Evolutionary conservation across 805 yeast species (phyloP).

Genomic region (Saturnispora gosingensis): DNA sequence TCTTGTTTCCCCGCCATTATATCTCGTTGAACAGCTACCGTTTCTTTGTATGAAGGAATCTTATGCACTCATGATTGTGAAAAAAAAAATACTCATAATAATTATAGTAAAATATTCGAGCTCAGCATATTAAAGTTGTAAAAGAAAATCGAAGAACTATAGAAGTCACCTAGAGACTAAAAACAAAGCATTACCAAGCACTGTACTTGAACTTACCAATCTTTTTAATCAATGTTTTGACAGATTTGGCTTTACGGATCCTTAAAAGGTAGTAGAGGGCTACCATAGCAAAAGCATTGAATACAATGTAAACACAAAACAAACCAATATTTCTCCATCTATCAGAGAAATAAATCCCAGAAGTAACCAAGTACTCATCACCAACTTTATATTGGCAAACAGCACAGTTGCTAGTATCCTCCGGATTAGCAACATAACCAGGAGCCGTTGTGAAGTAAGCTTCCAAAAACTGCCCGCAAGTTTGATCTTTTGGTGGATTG

Average conservation of each 20-base stretch:
- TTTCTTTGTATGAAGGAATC: background rate
- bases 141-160: background rate
- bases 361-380: constrained; percentile 36
- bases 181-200: background rate
- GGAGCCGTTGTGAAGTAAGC: constrained; percentile 28
- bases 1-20: constrained; percentile 23
- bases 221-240: background rate
- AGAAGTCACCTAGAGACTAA: background rate
- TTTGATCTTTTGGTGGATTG: constrained; percentile 48
- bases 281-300: constrained; percentile 39
- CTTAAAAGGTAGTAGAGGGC: constrained; percentile 28
- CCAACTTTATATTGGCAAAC: constrained; percentile 39
- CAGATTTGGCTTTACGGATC: constrained; percentile 15
- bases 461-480: constrained; percentile 51
- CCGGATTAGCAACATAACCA: constrained; percentile 53
- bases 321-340: constrained; percentile 66
- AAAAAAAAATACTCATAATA: background rate
- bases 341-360: constrained; percentile 35
- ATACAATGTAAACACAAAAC: constrained; percentile 44
- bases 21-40: background rate
- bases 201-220: constrained; percentile 1
- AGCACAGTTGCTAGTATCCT: constrained; percentile 39
- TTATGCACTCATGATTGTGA: background rate
- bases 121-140: background rate
- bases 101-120: background rate